Conservation (phyloP, 1,284 basidiomycete genomes). For the Stygiomarasmius scandens region DNA sequence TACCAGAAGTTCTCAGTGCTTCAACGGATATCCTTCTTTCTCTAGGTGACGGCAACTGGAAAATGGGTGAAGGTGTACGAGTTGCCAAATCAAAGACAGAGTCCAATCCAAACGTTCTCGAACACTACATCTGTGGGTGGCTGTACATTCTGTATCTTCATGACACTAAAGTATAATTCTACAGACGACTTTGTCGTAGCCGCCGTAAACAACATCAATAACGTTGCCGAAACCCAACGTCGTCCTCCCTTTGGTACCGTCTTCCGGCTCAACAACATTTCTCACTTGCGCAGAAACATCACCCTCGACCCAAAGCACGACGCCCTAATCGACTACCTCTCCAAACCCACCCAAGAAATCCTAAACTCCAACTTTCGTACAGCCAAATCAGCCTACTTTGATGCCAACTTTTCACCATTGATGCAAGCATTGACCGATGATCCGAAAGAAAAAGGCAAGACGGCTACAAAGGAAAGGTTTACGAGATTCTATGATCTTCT, state of each 20-base stretch:
- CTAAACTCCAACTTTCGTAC: conserved; percentile 72
- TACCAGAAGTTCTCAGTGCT: conserved; percentile 69
- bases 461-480: conserved; percentile 77
- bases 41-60: conserved; percentile 85
- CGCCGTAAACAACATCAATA: conserved; percentile 57
- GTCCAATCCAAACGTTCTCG: conserved; percentile 62
- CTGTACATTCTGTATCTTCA: not conserved
- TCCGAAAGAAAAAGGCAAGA: conserved; percentile 60
- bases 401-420: conserved; percentile 75
- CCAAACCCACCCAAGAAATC: conserved; percentile 60
- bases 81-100: conserved; percentile 58
- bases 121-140: conserved; percentile 72
- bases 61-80: conserved; percentile 79
- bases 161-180: conserved; percentile 6
- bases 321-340: conserved; percentile 50
- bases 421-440: conserved; percentile 74
- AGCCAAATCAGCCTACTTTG: conserved; percentile 80
- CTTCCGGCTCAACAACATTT: conserved; percentile 78
- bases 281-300: conserved; percentile 63
- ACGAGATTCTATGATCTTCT: conserved; percentile 76
- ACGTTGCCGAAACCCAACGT: conserved; percentile 62
- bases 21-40: conserved; percentile 64
- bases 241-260: conserved; percentile 71
- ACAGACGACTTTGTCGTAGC: conserved; percentile 72
- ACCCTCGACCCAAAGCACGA: conserved; percentile 52